Percentiles rank a stretch among this genome's conserved stretches.
Conservation (phyloP, 768 basidiomycete species). For the Melanogaster broomeanus region DNA sequence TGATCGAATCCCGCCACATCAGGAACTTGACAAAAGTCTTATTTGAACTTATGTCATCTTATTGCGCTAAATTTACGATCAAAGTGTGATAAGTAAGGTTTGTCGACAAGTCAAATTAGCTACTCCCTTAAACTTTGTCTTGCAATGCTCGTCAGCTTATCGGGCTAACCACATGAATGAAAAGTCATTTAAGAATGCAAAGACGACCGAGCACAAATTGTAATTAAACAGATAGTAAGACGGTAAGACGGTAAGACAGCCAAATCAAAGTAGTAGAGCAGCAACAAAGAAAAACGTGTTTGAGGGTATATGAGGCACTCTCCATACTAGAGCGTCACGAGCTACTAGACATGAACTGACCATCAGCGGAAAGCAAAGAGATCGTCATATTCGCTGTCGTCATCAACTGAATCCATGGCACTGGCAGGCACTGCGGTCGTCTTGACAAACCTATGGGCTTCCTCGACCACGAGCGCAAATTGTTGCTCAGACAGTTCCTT, state of each 20-base stretch:
- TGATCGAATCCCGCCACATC: too few relatives aligned
- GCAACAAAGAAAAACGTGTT: not conserved
- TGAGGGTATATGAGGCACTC: not conserved
- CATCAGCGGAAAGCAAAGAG: not conserved
- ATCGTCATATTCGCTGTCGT: not conserved
- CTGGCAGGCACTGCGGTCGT: not conserved
- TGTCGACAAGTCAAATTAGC: too few relatives aligned
- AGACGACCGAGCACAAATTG: not conserved
- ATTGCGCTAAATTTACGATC: too few relatives aligned
- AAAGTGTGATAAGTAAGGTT: too few relatives aligned
- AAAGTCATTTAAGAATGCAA: not conserved
- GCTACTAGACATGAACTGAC: not conserved
- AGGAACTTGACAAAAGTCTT: too few relatives aligned
- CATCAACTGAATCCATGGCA: not conserved
- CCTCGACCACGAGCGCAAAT: constrained; percentile 6
- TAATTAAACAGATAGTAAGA: not conserved
- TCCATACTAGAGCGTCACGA: not conserved
- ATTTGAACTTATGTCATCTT: too few relatives aligned
- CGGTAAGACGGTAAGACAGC: not conserved
- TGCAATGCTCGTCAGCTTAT: not conserved
- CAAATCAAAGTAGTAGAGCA: not conserved
- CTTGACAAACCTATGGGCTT: not conserved
- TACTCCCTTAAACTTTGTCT: too few relatives aligned
- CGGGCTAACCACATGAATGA: not conserved
- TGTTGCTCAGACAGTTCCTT: constrained; percentile 3